A percentile compares a stretch with the other conserved stretches of the same genome.
These are phyloP conservation scores for Boehmeria nivea DNA, from an alignment of 306 rosid species.

Conservation along the genomic window DNA sequence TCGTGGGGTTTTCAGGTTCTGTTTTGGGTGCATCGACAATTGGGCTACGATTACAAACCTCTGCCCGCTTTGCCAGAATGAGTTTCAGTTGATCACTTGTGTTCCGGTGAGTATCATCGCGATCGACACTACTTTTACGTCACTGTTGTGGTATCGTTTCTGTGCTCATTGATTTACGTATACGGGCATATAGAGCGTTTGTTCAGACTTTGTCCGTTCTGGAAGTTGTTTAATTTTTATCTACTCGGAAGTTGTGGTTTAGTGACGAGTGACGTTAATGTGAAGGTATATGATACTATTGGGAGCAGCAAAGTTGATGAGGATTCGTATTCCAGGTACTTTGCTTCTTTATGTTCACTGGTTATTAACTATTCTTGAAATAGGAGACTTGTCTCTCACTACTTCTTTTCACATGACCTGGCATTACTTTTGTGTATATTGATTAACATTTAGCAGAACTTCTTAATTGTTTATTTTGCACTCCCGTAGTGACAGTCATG, in stretches of 20 bases:
- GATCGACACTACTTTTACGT: constrained; percentile 28
- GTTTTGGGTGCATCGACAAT: constrained; percentile 93
- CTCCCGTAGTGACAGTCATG: no score
- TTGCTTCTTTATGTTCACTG: not conserved
- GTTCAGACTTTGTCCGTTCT: constrained; percentile 11
- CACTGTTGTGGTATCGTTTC: constrained; percentile 23
- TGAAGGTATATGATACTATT: constrained; percentile 89
- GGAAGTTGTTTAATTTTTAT: not conserved
- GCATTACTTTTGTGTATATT: no score
- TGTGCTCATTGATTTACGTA: constrained; percentile 23
- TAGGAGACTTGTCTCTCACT: no score
- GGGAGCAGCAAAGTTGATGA: constrained; percentile 86
- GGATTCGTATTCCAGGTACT: constrained; percentile 54
- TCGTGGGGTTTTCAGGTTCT: constrained; percentile 58
- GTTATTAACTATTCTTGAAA: no score
- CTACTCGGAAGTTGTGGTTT: no score
- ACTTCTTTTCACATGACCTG: no score
- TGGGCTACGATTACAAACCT: constrained; percentile 98
- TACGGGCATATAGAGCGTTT: not conserved
- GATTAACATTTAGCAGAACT: no score
- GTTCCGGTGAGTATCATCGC: constrained; percentile 80
- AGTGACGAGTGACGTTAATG: constrained; percentile 16
- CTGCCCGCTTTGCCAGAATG: constrained; percentile 98
- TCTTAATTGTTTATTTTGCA: no score
- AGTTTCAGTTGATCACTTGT: constrained; percentile 92